Evolutionary conservation across 2,329 filamentous ascomycete species (phyloP), one percentile per base, ranked within the genome.

Genomic region (Penicillium verrucosum): DNA sequence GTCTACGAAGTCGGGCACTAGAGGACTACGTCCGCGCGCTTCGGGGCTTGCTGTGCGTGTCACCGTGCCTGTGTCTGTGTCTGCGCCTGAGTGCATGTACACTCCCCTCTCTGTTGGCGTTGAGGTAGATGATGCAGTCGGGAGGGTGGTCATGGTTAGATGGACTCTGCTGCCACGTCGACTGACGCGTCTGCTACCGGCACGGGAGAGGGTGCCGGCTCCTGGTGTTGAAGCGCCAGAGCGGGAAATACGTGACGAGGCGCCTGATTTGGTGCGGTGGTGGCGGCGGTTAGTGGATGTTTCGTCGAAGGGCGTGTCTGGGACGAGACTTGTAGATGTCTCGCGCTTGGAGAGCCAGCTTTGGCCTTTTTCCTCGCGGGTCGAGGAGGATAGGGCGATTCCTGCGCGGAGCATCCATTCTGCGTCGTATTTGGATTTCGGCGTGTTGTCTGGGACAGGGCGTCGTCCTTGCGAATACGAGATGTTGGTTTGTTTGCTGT

Each of bases 331-430:
- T 0, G 83, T 85, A 1, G 79, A 81, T 58, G 79, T 83, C 59
- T 82, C 80, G 27, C 82, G 75, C 50, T 83, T 80, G 3, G 77
- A 75, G 3, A 86, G 75, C 84, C 84, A 86, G 54, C 80, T 80
- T 65, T 86, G 83, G n/a, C 84, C 84, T 62, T 86, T 86, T 56
- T 80, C 79, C 62, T 86, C 83, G 37, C 83, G 75, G 5, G 82
- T 80, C 21, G 83, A 78, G 5, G 81, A 80, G 2, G 83, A 80
- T 5, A 86, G 80, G 0, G 80, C 79, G 8, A 83, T 76, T 3
- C 82, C 82, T 0, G 84, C 81, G 51, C 84, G 81, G 43, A 84
- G 78, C 52, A 86, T 74, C 84, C 84, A 87, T 67, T 83, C 81
- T 48, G 83, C 77, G 50, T 81, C 76, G 9, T 65, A 56, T 40